These are phyloP conservation scores for Pelagophyceae sp. DNA, from an alignment of 352 stramenopile species.

Conservation along the genomic window DNA sequence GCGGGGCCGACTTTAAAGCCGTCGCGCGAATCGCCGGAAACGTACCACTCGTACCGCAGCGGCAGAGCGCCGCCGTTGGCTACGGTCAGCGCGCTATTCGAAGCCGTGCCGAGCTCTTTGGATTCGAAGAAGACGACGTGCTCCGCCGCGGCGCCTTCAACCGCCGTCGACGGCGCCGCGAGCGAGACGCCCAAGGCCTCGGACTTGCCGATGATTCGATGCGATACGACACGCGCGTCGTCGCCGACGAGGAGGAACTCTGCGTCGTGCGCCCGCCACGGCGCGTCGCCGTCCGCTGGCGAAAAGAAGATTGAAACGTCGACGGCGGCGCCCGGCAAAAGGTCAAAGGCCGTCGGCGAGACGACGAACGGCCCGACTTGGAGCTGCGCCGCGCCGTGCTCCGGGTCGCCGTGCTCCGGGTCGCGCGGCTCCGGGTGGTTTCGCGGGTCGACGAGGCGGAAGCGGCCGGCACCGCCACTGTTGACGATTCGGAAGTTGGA, in stretches of 20 bases:
- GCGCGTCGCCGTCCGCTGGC: background rate
- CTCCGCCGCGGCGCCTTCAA: background rate
- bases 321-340: slow-evolving; percentile 2
- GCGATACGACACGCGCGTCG: slow-evolving; percentile 11
- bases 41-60: background rate
- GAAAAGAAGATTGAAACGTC: slow-evolving; percentile 15
- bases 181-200: slow-evolving; percentile 11
- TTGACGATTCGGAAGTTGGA: slow-evolving; percentile 21
- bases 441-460: slow-evolving; percentile 23
- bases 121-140: background rate
- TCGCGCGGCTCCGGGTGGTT: background rate
- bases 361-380: slow-evolving; percentile 17
- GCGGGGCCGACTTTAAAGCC: background rate
- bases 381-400: slow-evolving; percentile 17
- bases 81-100: background rate
- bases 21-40: background rate
- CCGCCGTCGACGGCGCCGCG: too few relatives aligned
- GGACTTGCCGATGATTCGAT: slow-evolving; percentile 12
- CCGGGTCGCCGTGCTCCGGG: background rate
- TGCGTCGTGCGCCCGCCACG: background rate
- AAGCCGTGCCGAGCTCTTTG: background rate
- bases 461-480: slow-evolving; percentile 28
- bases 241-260: slow-evolving; percentile 24
- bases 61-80: background rate
- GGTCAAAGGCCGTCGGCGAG: slow-evolving; percentile 15